Percentiles rank a stretch among this genome's conserved stretches.
These are phyloP conservation scores for Reticulascus tulasneorum DNA, from an alignment of 2,329 filamentous ascomycete genomes.

Conservation along the genomic window DNA sequence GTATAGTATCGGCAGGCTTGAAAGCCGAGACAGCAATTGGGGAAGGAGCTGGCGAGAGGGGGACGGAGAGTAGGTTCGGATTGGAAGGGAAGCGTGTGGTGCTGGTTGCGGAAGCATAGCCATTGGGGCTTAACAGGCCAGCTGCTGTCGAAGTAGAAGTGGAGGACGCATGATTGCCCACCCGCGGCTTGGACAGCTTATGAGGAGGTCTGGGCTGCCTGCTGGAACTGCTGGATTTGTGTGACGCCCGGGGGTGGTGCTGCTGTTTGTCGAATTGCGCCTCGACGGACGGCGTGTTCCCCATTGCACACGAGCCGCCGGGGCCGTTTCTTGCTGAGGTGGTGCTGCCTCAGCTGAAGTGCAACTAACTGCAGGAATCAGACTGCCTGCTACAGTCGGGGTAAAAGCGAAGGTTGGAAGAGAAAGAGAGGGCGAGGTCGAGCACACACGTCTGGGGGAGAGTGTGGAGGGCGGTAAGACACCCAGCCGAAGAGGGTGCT, in stretches of 20 bases:
- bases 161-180: conserved; percentile 30
- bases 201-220: conserved; percentile 37
- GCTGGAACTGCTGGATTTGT: conserved; percentile 17
- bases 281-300: conserved; percentile 46
- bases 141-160: conserved; percentile 21
- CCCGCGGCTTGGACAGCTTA: conserved; percentile 49
- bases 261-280: conserved; percentile 21
- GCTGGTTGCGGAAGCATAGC: conserved; percentile 23
- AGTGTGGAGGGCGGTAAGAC: neutral
- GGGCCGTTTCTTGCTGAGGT: too few species aligned
- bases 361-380: too few species aligned
- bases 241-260: neutral
- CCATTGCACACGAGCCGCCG: conserved; percentile 40
- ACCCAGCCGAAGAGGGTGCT: neutral
- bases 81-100: conserved; percentile 14
- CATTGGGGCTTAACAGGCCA: conserved; percentile 35
- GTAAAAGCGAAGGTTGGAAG: too few species aligned
- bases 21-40: neutral
- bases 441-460: too few species aligned
- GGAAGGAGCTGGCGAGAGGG: conserved; percentile 5
- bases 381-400: too few species aligned
- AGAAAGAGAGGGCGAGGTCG: too few species aligned
- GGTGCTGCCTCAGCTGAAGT: too few species aligned
- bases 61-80: conserved; percentile 1
- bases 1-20: neutral